Percentiles rank a stretch among this genome's conserved stretches.
Conservation (phyloP, 73 alveolate species). For the Halteria grandinella region DNA sequence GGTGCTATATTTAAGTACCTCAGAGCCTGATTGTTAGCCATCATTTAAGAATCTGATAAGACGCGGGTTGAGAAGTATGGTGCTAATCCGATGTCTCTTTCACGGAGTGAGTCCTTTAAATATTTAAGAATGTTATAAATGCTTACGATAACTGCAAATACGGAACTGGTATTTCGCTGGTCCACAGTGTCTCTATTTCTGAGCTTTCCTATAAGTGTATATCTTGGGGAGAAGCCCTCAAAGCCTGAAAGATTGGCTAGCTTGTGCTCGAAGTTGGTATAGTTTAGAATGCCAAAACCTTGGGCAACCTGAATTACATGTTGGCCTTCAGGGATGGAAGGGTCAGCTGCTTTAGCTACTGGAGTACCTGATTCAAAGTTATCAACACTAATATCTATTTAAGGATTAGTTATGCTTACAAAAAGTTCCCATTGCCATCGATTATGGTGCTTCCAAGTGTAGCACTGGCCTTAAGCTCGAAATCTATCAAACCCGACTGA, state of each 20-base stretch:
- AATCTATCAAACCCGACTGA: conserved; percentile 92
- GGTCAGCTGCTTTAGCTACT: neutral
- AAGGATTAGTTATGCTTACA: conserved; percentile 5
- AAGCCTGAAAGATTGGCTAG: conserved; percentile 45
- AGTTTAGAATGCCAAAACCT: conserved; percentile 38
- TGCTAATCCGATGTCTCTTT: conserved; percentile 69
- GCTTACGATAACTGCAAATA: conserved; percentile 34
- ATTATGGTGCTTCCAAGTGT: neutral
- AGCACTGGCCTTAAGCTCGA: conserved; percentile 74
- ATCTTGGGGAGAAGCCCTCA: conserved; percentile 81
- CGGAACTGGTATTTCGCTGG: conserved; percentile 28
- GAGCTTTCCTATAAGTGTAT: conserved; percentile 72
- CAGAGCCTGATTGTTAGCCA: conserved; percentile 58
- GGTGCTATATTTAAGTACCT: too few species aligned
- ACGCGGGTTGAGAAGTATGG: conserved; percentile 50
- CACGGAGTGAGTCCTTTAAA: conserved; percentile 56
- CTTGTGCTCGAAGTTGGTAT: conserved; percentile 10
- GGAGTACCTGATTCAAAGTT: neutral
- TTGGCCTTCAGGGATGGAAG: neutral
- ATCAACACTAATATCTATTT: neutral
- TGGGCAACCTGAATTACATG: neutral
- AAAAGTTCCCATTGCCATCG: conserved; percentile 33
- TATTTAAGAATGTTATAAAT: neutral
- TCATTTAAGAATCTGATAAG: conserved; percentile 57
- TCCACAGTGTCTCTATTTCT: conserved; percentile 54